Evolutionary conservation across 352 stramenopile genomes (phyloP), one percentile per base, ranked within the genome.

Genomic region (Pythium volutum): DNA sequence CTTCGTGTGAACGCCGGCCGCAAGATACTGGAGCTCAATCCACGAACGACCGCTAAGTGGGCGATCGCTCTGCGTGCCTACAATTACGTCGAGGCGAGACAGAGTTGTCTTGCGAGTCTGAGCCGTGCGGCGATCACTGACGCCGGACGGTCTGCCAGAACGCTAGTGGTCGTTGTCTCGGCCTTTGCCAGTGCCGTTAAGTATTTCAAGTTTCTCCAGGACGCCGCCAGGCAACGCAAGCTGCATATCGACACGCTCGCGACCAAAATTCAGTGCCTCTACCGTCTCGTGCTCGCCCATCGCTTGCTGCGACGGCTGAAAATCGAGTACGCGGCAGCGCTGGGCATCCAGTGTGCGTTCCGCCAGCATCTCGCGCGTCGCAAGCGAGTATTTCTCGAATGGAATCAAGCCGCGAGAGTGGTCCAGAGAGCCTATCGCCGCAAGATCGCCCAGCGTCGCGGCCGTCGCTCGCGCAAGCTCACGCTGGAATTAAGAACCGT

Each of bases 271-370:
- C 81, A 93, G 51, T 89, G 81, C 39, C 70, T 69, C 34, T 73
- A 71, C 2, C 77, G 84, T 12, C 59, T 67, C 3, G 31, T 66
- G 2, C 59, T 62, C 11, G 70, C 84, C 0, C 64, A 65, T 25
- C 53, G 25, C 1, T 34, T 69, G 25, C 60, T 89, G 2, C 62
- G 51, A 14, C 64, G 58, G 15, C 66, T 76, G 8, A 54, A 67
- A 20, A 51, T 49, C 22, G 66, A 79, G 55, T 84, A 70, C 34
- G 27, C 48, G 1, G 72, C 76, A 0, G 75, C 80, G 0, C 29
- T 85, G 7, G 41, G 52, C 5, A 85, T 93, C 48, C 81, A 93
- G 61, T 91, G 84, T 55, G 75, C 74, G 2, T 89, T 81, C 20
- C 80, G 84, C 0, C 81, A 91, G 48, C 69, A 82, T 46, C 74